phyloP scores from a whole-genome alignment of 495 filamentous ascomycete genomes.

The Penicillium lividum region DNA sequence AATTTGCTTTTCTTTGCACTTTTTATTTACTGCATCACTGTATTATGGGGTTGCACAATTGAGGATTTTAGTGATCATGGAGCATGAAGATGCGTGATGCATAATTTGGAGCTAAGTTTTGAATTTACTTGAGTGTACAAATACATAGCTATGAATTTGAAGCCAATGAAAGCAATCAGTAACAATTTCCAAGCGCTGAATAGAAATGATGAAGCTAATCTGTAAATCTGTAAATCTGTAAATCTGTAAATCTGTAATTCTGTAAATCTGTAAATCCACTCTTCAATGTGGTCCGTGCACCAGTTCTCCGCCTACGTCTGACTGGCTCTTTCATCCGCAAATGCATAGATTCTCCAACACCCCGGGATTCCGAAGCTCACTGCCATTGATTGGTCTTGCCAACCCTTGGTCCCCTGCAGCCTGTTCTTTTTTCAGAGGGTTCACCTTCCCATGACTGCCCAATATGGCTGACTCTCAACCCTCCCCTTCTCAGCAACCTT shows the following conservation, averaged over 20 bases:
- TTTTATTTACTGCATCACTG: neutral
- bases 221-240: neutral
- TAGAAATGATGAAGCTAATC: neutral
- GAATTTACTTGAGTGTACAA: neutral
- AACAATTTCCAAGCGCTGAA: neutral
- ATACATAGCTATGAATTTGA: neutral
- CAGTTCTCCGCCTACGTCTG: constrained; percentile 17
- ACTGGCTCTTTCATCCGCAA: constrained; percentile 18
- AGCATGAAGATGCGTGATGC: neutral
- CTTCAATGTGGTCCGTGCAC: constrained; percentile 16
- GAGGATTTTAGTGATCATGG: neutral
- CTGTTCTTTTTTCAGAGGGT: constrained; percentile 7
- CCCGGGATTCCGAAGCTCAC: constrained; percentile 11
- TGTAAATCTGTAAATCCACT: neutral
- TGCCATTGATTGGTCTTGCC: constrained; percentile 21
- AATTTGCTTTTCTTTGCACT: neutral
- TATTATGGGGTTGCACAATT: neutral
- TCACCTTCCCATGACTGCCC: constrained; percentile 18
- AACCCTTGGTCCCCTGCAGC: constrained; percentile 19
- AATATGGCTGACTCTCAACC: constrained; percentile 23
- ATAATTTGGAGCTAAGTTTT: neutral
- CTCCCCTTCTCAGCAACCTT: constrained; percentile 15
- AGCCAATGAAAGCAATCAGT: no score
- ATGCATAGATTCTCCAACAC: constrained; percentile 12
- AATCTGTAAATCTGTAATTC: no score